Evolutionary conservation across 768 basidiomycete genomes (phyloP).

Genomic region (Pholiota conissans): DNA sequence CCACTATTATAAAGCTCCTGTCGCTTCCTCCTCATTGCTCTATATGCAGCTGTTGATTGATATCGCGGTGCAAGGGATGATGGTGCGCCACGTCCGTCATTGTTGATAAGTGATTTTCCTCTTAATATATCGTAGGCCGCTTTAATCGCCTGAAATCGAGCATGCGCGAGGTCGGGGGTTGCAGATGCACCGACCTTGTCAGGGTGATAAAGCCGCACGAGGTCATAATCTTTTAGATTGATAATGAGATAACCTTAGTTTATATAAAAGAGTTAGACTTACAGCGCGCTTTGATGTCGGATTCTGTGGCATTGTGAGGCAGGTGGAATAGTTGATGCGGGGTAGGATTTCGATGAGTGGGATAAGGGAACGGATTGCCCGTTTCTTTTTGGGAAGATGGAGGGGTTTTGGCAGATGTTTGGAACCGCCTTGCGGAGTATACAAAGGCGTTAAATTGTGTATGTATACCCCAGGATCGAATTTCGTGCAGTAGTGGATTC

Average conservation of each 20-base stretch:
- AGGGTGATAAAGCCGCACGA: constrained; percentile 78
- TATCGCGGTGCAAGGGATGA: constrained; percentile 22
- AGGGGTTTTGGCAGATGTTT: background rate
- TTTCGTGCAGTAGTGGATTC: background rate
- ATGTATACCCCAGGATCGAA: background rate
- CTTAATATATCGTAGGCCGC: constrained; percentile 67
- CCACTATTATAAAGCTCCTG: constrained; percentile 51
- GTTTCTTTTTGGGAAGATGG: background rate
- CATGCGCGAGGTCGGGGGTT: constrained; percentile 52
- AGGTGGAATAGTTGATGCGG: constrained; percentile 68
- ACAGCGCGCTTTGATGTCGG: constrained; percentile 62
- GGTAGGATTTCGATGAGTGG: constrained; percentile 48
- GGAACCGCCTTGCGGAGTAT: background rate
- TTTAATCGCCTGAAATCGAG: constrained; percentile 68
- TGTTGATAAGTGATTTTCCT: constrained; percentile 37
- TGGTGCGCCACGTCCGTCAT: constrained; percentile 12
- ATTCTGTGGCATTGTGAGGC: constrained; percentile 47
- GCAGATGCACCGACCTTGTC: constrained; percentile 50
- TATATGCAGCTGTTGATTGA: constrained; percentile 37
- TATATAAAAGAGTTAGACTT: constrained; percentile 19
- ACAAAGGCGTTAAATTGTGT: background rate
- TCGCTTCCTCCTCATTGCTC: constrained; percentile 44
- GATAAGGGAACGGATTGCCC: constrained; percentile 46
- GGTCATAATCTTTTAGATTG: constrained; percentile 62
- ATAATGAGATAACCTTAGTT: background rate